Conservation (phyloP, 768 basidiomycete species). For the Termitomyces sp. region DNA sequence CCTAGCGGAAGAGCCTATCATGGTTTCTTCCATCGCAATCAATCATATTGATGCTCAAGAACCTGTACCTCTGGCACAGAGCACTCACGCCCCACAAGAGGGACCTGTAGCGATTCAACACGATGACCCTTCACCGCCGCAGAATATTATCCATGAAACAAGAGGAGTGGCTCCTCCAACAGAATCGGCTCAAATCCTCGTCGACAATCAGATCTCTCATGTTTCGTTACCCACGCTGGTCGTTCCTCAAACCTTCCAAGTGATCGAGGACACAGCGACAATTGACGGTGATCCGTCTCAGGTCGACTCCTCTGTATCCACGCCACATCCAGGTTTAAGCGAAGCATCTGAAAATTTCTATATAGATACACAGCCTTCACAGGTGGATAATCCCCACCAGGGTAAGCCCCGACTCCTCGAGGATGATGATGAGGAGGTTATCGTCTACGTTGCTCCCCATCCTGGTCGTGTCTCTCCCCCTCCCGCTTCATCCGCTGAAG, state of each 20-base stretch:
- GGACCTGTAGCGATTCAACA: too few species aligned
- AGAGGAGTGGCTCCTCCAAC: background rate
- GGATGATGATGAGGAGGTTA: slow-evolving; percentile 56
- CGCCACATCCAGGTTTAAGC: background rate
- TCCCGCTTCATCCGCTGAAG: slow-evolving; percentile 1
- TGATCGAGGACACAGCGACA: background rate
- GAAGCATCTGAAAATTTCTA: slow-evolving; percentile 20
- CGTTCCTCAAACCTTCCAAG: background rate
- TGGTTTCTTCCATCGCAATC: background rate
- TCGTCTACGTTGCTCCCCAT: slow-evolving; percentile 75
- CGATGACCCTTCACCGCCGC: background rate
- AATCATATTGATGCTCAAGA: background rate
- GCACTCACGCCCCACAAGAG: background rate
- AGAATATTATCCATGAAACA: background rate
- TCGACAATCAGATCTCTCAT: background rate
- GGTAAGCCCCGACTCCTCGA: slow-evolving; percentile 12
- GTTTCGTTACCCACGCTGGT: too few species aligned
- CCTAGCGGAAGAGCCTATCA: background rate
- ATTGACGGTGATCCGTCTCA: background rate
- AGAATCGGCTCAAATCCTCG: background rate
- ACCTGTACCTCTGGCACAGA: background rate
- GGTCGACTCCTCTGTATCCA: background rate
- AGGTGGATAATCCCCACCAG: slow-evolving; percentile 7
- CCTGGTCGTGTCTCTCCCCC: slow-evolving; percentile 34
- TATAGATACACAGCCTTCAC: slow-evolving; percentile 36